A percentile compares a stretch with the other conserved stretches of the same genome.
phyloP scores from a whole-genome alignment of 495 filamentous ascomycete species.

The Achaetomiella virescens region DNA sequence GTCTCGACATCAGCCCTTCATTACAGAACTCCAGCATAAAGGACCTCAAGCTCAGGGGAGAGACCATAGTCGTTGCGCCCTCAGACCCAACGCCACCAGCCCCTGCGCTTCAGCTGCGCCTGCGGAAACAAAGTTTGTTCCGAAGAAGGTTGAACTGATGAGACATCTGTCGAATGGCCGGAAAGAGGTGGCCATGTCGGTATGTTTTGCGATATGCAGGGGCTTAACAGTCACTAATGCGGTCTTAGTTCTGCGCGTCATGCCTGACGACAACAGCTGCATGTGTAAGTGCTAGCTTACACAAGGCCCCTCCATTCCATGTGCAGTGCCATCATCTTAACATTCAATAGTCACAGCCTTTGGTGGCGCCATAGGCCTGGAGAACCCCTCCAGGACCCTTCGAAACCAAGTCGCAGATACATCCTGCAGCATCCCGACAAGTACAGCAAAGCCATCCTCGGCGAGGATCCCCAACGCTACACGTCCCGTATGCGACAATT shows the following conservation, averaged over 20 bases:
- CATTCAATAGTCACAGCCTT: slow-evolving; percentile 64
- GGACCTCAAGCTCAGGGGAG: slow-evolving; percentile 67
- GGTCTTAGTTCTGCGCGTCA: slow-evolving; percentile 68
- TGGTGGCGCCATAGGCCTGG: slow-evolving; percentile 57
- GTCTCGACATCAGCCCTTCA: slow-evolving; percentile 51
- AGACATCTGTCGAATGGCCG: slow-evolving; percentile 30
- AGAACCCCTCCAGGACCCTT: slow-evolving; percentile 46
- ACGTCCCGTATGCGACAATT: slow-evolving; percentile 77
- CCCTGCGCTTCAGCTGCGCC: not conserved
- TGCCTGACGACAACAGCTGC: slow-evolving; percentile 96
- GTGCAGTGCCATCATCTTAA: not conserved
- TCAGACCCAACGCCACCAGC: slow-evolving; percentile 8
- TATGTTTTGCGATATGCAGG: not conserved
- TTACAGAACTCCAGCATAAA: slow-evolving; percentile 24
- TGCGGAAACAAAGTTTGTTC: slow-evolving; percentile 17
- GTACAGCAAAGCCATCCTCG: slow-evolving; percentile 72
- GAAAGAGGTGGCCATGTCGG: slow-evolving; percentile 28
- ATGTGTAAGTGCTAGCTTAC: slow-evolving; percentile 47
- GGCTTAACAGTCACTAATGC: not conserved
- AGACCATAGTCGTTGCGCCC: slow-evolving; percentile 67
- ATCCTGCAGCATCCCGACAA: slow-evolving; percentile 67
- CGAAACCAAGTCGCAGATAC: slow-evolving; percentile 74
- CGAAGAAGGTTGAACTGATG: slow-evolving; percentile 33
- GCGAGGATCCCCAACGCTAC: slow-evolving; percentile 67
- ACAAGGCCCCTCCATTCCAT: not conserved